phyloP scores from a whole-genome alignment of 2,329 filamentous ascomycete genomes.

The Dactylellina haptotyla region DNA sequence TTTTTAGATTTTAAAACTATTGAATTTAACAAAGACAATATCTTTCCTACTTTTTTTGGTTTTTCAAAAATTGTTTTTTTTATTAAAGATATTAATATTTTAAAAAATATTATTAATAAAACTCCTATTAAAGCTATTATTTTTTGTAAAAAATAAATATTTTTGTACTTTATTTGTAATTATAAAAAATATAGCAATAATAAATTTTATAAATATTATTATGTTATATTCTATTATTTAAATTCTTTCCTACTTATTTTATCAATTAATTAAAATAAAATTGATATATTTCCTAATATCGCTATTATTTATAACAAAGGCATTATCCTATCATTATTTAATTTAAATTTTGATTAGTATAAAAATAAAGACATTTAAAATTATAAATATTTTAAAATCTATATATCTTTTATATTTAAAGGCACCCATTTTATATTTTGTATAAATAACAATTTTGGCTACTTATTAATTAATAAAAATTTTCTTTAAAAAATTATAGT shows the following conservation, averaged over 20 bases:
- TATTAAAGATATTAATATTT: background rate
- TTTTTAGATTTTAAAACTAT: background rate
- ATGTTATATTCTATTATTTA: background rate
- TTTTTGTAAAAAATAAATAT: background rate
- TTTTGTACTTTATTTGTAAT: background rate
- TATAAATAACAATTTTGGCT: background rate
- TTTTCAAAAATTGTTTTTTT: background rate
- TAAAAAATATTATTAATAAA: background rate
- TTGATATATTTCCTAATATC: background rate
- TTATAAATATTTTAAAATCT: background rate
- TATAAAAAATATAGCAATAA: background rate
- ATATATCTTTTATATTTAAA: background rate
- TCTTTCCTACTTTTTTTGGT: background rate
- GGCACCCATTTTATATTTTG: background rate
- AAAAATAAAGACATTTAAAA: background rate
- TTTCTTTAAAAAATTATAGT: background rate
- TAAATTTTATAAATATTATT: background rate
- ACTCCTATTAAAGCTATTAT: background rate
- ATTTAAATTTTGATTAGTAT: background rate
- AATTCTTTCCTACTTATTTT: background rate
- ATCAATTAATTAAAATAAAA: background rate
- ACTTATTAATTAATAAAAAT: background rate
- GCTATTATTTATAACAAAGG: background rate
- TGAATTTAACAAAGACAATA: background rate
- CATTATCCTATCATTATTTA: background rate